A percentile compares a stretch with the other conserved stretches of the same genome.
These are phyloP conservation scores for Candida sp. DNA, from an alignment of 1,139 yeast genomes.

Conservation along the genomic window DNA sequence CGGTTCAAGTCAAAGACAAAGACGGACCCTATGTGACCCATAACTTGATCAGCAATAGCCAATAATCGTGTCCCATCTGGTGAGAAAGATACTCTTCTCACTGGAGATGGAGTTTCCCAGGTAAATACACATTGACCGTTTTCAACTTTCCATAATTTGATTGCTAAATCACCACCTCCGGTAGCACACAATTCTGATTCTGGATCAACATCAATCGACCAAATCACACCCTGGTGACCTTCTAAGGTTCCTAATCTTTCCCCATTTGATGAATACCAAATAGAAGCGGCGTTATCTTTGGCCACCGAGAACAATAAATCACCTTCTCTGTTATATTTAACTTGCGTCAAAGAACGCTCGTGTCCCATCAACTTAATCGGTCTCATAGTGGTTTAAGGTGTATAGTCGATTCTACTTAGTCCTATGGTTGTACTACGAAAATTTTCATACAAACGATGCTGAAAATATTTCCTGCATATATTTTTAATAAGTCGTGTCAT, in stretches of 20 bases:
- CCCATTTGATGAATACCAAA: conserved; percentile 95
- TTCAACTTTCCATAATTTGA: conserved; percentile 80
- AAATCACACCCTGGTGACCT: conserved; percentile 88
- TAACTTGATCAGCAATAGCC: conserved; percentile 86
- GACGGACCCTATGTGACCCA: conserved; percentile 86
- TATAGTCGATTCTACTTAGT: not conserved
- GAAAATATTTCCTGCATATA: conserved; percentile 2
- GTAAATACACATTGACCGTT: conserved; percentile 76
- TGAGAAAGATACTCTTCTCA: conserved; percentile 84
- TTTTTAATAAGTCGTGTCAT: not conserved
- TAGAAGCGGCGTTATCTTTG: conserved; percentile 83
- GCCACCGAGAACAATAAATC: conserved; percentile 91
- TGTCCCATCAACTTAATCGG: conserved; percentile 68
- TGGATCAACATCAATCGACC: conserved; percentile 88
- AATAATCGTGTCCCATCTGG: conserved; percentile 69
- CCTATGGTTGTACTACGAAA: conserved; percentile 1
- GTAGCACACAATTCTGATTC: conserved; percentile 70
- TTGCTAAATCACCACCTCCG: conserved; percentile 87
- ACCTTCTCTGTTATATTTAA: conserved; percentile 92
- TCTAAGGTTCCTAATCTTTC: conserved; percentile 93
- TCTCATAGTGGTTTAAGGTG: conserved; percentile 31
- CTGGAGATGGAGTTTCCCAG: conserved; percentile 81
- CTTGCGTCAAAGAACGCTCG: conserved; percentile 87
- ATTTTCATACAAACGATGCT: conserved; percentile 3
- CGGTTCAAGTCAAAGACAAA: conserved; percentile 60